Evolutionary conservation across 345 rosid genomes (phyloP).

Genomic region (Gossypium sturtianum): DNA sequence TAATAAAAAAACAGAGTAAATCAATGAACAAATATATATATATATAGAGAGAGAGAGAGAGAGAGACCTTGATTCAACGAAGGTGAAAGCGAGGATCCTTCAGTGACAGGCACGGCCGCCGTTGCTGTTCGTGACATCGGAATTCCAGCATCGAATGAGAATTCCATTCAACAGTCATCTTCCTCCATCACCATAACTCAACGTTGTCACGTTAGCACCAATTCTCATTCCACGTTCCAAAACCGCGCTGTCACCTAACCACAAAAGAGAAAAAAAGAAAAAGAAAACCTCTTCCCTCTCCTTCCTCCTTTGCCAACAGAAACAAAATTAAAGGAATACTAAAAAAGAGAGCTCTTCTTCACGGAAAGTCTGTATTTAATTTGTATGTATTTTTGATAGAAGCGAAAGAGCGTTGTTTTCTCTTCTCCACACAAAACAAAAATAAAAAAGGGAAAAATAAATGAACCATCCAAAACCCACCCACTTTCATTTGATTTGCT

Average conservation of each 20-base stretch:
- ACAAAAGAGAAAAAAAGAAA: background rate
- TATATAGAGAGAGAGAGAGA: background rate
- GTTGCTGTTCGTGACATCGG: conserved; percentile 45
- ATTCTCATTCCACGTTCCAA: conserved; percentile 13
- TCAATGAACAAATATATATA: background rate
- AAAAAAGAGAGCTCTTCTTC: background rate
- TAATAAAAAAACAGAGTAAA: background rate
- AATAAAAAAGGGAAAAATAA: background rate
- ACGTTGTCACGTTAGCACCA: conserved; percentile 19
- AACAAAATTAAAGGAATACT: background rate
- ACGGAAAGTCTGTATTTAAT: background rate
- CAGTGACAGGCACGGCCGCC: conserved; percentile 16
- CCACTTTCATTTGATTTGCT: background rate
- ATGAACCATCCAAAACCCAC: conserved; percentile 8
- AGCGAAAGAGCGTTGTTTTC: conserved; percentile 39
- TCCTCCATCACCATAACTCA: conserved; percentile 37
- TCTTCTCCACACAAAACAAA: conserved; percentile 48
- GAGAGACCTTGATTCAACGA: conserved; percentile 55
- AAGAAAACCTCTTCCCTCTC: background rate
- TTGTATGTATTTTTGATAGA: conserved; percentile 11
- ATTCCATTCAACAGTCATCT: conserved; percentile 51
- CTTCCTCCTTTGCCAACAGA: background rate
- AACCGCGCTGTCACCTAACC: conserved; percentile 14
- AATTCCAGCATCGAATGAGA: conserved; percentile 68
- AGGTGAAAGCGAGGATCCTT: conserved; percentile 59